phyloP scores from a whole-genome alignment of 192 early-diverging fungal genomes.

The Rhizoclosmatium sp. region DNA sequence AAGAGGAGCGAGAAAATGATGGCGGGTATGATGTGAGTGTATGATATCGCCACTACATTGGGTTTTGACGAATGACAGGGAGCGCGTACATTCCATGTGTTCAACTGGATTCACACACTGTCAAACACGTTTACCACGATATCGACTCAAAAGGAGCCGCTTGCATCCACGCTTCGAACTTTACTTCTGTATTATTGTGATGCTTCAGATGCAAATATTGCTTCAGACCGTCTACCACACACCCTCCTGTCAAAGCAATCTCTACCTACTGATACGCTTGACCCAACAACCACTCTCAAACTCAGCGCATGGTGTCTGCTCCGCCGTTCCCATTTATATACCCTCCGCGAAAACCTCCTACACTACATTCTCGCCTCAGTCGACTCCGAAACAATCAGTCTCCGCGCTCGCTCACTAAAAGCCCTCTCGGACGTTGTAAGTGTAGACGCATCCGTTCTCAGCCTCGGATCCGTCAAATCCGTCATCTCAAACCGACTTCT shows the following conservation, averaged over 20 bases:
- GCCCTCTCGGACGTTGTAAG: slow-evolving; percentile 79
- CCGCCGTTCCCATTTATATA: slow-evolving; percentile 10
- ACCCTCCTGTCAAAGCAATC: neutral
- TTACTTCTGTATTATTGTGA: slow-evolving; percentile 23
- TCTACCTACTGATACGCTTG: neutral
- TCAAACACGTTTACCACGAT: neutral
- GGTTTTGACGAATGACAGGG: neutral
- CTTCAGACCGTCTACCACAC: neutral
- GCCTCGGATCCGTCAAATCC: slow-evolving; percentile 66
- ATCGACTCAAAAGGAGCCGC: neutral
- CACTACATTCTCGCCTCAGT: slow-evolving; percentile 69
- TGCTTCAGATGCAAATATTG: neutral
- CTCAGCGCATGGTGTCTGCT: slow-evolving; percentile 10
- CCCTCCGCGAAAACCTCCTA: slow-evolving; percentile 51
- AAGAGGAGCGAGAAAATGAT: slow-evolving; percentile 16
- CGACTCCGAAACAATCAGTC: slow-evolving; percentile 69
- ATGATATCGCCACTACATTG: neutral
- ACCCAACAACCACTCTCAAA: neutral
- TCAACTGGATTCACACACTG: slow-evolving; percentile 20
- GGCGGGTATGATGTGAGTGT: slow-evolving; percentile 14
- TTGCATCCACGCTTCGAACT: neutral
- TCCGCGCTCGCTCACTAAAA: slow-evolving; percentile 80
- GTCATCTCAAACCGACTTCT: slow-evolving; percentile 79
- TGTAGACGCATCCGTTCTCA: slow-evolving; percentile 71
- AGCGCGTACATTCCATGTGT: slow-evolving; percentile 9